Conservation (phyloP, 2,329 filamentous ascomycete species). For the Colletotrichum filicis region DNA sequence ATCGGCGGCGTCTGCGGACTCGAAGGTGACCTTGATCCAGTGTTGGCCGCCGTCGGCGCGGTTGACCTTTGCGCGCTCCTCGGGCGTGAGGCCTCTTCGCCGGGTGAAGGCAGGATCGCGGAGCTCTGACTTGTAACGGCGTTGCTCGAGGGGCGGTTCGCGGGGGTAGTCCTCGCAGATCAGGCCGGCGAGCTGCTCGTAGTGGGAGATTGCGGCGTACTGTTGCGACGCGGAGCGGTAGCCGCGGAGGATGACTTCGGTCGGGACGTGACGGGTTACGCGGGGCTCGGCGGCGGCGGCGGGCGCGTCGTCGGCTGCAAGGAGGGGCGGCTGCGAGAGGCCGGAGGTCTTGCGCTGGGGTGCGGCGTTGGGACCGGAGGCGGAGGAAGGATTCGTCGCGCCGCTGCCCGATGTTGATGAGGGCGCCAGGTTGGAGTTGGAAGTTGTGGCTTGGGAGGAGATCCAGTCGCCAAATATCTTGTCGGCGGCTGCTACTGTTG, state of each 20-base stretch:
- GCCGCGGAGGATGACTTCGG: conserved; percentile 87
- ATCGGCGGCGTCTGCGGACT: conserved; percentile 77
- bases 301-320: conserved; percentile 51
- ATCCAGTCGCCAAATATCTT: conserved; percentile 71
- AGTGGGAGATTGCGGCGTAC: conserved; percentile 91
- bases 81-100: conserved; percentile 71
- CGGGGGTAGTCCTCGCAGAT: conserved; percentile 96
- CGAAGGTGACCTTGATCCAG: conserved; percentile 92
- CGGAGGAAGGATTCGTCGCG: neutral
- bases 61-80: conserved; percentile 83
- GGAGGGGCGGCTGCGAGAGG: conserved; percentile 46
- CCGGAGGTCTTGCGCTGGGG: conserved; percentile 50
- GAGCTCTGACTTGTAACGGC: conserved; percentile 79
- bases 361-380: neutral
- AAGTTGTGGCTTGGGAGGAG: conserved; percentile 53
- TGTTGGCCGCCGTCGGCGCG: conserved; percentile 85
- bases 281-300: conserved; percentile 43
- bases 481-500: conserved; percentile 70
- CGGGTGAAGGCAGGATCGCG: conserved; percentile 78
- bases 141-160: conserved; percentile 77
- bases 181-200: conserved; percentile 84
- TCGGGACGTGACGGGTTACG: conserved; percentile 54
- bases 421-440: conserved; percentile 35
- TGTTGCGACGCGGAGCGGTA: conserved; percentile 74
- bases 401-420: conserved; percentile 10